Conservation (phyloP, 495 filamentous ascomycete genomes). For the Penicillium paxilli region DNA sequence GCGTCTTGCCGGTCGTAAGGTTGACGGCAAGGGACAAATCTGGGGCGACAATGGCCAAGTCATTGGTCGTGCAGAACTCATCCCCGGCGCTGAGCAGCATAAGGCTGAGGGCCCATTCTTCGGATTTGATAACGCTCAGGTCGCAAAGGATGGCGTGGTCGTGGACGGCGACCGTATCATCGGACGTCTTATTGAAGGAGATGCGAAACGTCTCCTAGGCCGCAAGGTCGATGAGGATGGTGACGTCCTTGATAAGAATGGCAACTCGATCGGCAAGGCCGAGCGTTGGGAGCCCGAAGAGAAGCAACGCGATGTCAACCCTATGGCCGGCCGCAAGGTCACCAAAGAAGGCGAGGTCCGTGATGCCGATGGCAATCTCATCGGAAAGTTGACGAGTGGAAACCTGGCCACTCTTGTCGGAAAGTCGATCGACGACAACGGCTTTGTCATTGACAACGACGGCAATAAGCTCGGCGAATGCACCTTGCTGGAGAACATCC, state of each 20-base stretch:
- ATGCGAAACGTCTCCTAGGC: constrained; percentile 68
- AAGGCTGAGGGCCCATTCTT: constrained; percentile 77
- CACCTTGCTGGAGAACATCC: constrained; percentile 75
- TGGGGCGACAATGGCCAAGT: constrained; percentile 79
- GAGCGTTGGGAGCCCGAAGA: constrained; percentile 81
- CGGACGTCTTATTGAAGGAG: constrained; percentile 72
- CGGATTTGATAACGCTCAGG: constrained; percentile 69
- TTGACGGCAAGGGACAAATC: constrained; percentile 77
- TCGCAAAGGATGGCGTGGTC: constrained; percentile 77
- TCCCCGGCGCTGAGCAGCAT: constrained; percentile 67
- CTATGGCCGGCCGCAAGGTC: constrained; percentile 75
- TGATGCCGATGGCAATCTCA: constrained; percentile 76
- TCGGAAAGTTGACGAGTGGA: constrained; percentile 76
- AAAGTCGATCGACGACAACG: constrained; percentile 82
- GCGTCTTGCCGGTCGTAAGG: constrained; percentile 74
- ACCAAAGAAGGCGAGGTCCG: constrained; percentile 82
- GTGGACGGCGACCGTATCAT: constrained; percentile 65
- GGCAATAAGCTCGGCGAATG: constrained; percentile 79
- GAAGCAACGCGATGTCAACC: constrained; percentile 63
- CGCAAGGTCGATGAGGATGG: constrained; percentile 81
- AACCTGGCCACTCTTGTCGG: constrained; percentile 69
- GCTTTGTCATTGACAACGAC: constrained; percentile 80
- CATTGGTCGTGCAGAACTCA: constrained; percentile 76
- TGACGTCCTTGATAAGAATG: constrained; percentile 78
- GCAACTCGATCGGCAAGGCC: constrained; percentile 77